Evolutionary conservation across 2,329 filamentous ascomycete species (phyloP).

Genomic region (Lachnellula hyalina): DNA sequence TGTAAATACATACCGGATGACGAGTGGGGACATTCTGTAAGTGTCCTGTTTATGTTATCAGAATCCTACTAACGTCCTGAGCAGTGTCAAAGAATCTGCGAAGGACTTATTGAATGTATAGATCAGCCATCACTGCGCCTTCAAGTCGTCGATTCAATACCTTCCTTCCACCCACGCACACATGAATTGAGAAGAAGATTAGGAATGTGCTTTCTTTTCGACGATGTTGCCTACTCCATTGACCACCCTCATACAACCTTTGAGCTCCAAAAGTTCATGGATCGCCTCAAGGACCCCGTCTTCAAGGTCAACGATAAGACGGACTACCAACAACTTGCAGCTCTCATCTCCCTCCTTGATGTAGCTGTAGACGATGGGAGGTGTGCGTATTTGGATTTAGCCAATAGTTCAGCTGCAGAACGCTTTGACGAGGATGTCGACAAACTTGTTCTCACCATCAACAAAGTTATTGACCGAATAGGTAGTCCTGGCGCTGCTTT

Average conservation of each 20-base stretch:
- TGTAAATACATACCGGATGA: conserved; percentile 36
- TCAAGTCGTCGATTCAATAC: conserved; percentile 54
- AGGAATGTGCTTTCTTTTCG: conserved; percentile 58
- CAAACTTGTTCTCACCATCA: conserved; percentile 54
- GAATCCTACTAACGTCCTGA: conserved; percentile 7
- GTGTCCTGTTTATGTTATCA: conserved; percentile 9
- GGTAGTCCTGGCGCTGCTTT: conserved; percentile 69
- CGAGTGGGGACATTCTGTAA: conserved; percentile 36
- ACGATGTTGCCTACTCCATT: conserved; percentile 39
- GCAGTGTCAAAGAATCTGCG: conserved; percentile 46
- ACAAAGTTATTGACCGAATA: conserved; percentile 56
- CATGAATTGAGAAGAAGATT: conserved; percentile 62
- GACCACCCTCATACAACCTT: conserved; percentile 36
- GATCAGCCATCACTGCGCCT: conserved; percentile 47
- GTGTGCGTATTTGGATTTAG: conserved; percentile 27
- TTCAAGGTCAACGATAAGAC: conserved; percentile 52
- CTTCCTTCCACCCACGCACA: conserved; percentile 43
- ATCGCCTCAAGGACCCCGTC: conserved; percentile 41
- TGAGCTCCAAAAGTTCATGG: conserved; percentile 38
- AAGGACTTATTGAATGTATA: conserved; percentile 43
- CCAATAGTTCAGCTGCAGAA: conserved; percentile 35
- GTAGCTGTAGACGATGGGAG: conserved; percentile 65
- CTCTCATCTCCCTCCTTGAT: conserved; percentile 64
- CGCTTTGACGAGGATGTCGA: conserved; percentile 70
- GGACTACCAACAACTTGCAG: conserved; percentile 64